Conservation (phyloP, 169 alveolate genomes). For the Plasmodium knowlesi region DNA sequence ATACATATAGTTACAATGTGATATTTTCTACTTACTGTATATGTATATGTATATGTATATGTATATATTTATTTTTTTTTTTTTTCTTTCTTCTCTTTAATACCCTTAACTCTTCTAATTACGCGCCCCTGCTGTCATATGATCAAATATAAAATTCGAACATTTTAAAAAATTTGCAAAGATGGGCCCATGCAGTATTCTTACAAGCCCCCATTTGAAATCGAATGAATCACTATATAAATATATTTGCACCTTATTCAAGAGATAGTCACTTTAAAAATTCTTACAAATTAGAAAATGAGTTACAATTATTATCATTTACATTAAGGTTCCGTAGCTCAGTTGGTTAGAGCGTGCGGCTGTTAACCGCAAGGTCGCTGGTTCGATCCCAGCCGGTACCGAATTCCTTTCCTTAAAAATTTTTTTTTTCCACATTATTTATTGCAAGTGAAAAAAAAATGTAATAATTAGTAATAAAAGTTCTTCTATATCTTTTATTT, state of each 20-base stretch:
- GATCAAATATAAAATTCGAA: no score
- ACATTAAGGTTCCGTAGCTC: conserved; percentile 88
- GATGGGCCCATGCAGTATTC: background rate
- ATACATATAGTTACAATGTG: background rate
- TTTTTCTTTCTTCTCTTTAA: background rate
- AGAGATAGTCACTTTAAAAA: background rate
- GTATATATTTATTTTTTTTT: no score
- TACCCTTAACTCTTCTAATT: background rate
- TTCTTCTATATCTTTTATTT: no score
- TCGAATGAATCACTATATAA: background rate
- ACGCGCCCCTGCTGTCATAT: background rate
- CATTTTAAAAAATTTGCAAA: background rate
- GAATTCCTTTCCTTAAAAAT: conserved; percentile 36
- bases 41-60: background rate
- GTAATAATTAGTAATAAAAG: background rate
- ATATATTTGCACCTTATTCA: background rate
- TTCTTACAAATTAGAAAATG: background rate
- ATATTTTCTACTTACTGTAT: background rate
- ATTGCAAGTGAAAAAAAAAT: background rate
- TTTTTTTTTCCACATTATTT: background rate
- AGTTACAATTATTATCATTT: background rate
- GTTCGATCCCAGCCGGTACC: conserved; percentile 95
- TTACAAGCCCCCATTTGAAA: background rate
- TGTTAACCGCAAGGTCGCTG: conserved; percentile 97
- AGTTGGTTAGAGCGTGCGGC: conserved; percentile 96